A percentile compares a stretch with the other conserved stretches of the same genome.
Conservation (phyloP, 1,284 basidiomycete genomes). For the Porogramme epimiltina region DNA sequence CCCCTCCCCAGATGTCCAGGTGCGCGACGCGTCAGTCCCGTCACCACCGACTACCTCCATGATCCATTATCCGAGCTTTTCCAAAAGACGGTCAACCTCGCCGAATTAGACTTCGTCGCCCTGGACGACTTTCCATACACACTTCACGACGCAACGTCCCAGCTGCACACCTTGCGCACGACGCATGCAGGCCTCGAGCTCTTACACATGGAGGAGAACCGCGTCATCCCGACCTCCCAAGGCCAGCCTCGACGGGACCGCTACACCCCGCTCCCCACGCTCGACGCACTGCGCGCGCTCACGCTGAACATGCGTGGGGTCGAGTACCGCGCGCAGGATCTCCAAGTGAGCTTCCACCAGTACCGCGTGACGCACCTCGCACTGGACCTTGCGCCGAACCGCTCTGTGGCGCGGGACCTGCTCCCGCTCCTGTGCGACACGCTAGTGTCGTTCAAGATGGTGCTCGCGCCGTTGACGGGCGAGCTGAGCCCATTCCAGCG, state of each 20-base stretch:
- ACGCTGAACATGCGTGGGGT: background rate
- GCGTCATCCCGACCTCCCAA: background rate
- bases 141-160: background rate
- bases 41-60: background rate
- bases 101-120: background rate
- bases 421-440: background rate
- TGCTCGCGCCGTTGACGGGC: background rate
- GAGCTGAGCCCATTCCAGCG: background rate
- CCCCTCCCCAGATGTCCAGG: background rate
- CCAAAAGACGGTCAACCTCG: background rate
- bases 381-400: background rate
- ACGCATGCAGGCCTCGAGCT: background rate
- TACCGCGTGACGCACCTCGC: background rate
- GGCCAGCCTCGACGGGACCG: background rate
- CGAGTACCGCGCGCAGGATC: background rate
- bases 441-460: background rate
- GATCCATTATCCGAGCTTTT: background rate
- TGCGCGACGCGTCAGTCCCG: background rate
- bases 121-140: background rate
- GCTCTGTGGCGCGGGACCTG: background rate
- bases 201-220: background rate
- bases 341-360: background rate
- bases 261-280: background rate
- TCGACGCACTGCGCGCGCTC: background rate
- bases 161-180: background rate